These are phyloP conservation scores for Besnoitia besnoiti DNA, from an alignment of 169 alveolate genomes.

Conservation along the genomic window DNA sequence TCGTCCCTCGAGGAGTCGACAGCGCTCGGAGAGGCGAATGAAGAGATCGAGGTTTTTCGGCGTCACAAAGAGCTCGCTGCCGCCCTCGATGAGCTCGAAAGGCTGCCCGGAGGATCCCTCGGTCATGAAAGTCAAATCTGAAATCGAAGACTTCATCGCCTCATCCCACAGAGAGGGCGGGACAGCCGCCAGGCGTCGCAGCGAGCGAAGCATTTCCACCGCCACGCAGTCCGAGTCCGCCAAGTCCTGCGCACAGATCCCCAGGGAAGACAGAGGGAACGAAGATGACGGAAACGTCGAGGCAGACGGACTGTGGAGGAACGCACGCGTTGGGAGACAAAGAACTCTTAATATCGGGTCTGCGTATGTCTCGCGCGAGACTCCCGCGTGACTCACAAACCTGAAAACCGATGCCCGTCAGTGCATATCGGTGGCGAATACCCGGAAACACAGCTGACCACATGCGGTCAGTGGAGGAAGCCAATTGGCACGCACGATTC, in stretches of 20 bases:
- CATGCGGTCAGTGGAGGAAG: too few relatives aligned
- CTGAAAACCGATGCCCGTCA: too few relatives aligned
- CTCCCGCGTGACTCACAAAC: too few relatives aligned
- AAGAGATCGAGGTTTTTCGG: constrained; percentile 81
- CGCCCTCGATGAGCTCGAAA: constrained; percentile 78
- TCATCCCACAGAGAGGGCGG: constrained; percentile 60
- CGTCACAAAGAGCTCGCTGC: constrained; percentile 80
- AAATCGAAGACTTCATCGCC: constrained; percentile 71
- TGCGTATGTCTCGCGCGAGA: too few relatives aligned
- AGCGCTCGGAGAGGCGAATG: constrained; percentile 82
- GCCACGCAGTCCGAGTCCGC: constrained; percentile 84
- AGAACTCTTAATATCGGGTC: too few relatives aligned
- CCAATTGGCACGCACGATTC: background rate
- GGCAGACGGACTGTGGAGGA: too few relatives aligned
- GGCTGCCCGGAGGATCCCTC: constrained; percentile 78
- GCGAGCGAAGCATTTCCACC: constrained; percentile 82
- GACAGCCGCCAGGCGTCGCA: constrained; percentile 74
- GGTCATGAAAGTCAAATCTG: constrained; percentile 78
- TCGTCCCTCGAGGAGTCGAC: constrained; percentile 85
- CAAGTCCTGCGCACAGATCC: constrained; percentile 73
- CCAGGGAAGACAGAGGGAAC: background rate
- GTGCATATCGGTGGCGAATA: too few relatives aligned
- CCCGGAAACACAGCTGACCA: too few relatives aligned
- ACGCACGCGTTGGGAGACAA: too few relatives aligned
- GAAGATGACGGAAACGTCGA: background rate